phyloP scores from a whole-genome alignment of 805 yeast genomes.

The Starmerella kuoi region DNA sequence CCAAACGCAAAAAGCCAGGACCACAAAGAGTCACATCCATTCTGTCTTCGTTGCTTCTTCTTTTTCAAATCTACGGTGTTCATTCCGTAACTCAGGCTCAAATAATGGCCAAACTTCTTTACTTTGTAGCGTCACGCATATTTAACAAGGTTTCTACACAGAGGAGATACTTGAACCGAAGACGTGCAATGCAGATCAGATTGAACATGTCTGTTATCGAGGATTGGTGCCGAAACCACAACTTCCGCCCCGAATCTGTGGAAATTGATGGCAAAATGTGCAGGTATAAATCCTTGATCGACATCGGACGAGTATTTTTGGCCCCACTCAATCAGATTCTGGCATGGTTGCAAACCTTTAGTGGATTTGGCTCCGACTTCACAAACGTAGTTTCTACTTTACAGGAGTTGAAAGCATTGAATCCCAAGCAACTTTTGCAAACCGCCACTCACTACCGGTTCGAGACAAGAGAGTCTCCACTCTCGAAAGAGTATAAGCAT shows the following conservation, averaged over 20 bases:
- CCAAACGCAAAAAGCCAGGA: slow-evolving; percentile 73
- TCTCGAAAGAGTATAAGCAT: slow-evolving; percentile 42
- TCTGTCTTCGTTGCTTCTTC: slow-evolving; percentile 76
- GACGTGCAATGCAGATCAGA: slow-evolving; percentile 79
- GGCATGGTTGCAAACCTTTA: slow-evolving; percentile 83
- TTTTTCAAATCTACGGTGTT: slow-evolving; percentile 67
- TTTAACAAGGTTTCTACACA: slow-evolving; percentile 57
- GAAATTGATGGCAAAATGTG: slow-evolving; percentile 23
- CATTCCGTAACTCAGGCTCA: slow-evolving; percentile 70
- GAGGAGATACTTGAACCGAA: slow-evolving; percentile 61
- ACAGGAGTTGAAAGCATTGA: slow-evolving; percentile 52
- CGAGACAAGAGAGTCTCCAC: slow-evolving; percentile 66
- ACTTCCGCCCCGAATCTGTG: slow-evolving; percentile 35
- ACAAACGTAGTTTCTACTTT: slow-evolving; percentile 32
- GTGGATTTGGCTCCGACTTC: slow-evolving; percentile 47
- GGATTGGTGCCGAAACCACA: slow-evolving; percentile 79
- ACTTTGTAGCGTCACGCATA: slow-evolving; percentile 59
- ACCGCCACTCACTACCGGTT: slow-evolving; percentile 66
- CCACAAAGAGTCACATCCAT: slow-evolving; percentile 78
- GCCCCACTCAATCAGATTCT: slow-evolving; percentile 64
- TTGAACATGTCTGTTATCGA: slow-evolving; percentile 76
- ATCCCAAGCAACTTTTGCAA: slow-evolving; percentile 57
- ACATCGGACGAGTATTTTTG: slow-evolving; percentile 54
- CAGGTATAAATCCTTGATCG: slow-evolving; percentile 46
- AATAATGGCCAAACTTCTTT: slow-evolving; percentile 62